Percentiles rank a stretch among this genome's conserved stretches.
phyloP scores from a whole-genome alignment of 2,329 filamentous ascomycete genomes.

The Penicillium sp. region DNA sequence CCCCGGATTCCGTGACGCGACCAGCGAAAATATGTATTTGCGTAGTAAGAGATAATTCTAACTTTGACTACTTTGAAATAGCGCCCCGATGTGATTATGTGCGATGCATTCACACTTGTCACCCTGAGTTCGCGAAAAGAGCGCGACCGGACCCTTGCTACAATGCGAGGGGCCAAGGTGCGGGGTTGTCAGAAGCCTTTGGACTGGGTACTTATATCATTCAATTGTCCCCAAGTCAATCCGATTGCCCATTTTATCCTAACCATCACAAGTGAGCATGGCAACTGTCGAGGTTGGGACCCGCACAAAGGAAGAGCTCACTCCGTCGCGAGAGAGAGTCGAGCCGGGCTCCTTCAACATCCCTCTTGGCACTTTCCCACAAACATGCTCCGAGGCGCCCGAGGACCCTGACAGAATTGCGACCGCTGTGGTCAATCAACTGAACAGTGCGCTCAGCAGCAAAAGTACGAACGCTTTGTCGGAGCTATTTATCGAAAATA shows the following conservation, averaged over 20 bases:
- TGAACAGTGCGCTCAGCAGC: conserved; percentile 41
- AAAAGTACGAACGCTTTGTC: conserved; percentile 36
- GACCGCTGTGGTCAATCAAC: conserved; percentile 32
- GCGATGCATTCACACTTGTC: not conserved
- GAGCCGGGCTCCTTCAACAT: conserved; percentile 57
- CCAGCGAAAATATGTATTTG: not conserved
- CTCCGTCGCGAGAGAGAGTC: conserved; percentile 43
- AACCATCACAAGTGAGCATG: conserved; percentile 3
- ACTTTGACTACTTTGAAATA: not conserved
- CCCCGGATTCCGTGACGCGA: not conserved
- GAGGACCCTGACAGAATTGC: conserved; percentile 41
- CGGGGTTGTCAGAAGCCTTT: not conserved
- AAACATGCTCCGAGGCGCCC: conserved; percentile 31
- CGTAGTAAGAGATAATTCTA: too few species aligned
- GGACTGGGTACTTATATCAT: not conserved
- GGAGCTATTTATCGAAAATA: conserved; percentile 50
- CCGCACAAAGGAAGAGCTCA: not conserved
- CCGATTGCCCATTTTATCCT: not conserved
- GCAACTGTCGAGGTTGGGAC: conserved; percentile 4
- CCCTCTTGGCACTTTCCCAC: conserved; percentile 44
- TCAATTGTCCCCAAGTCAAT: not conserved
- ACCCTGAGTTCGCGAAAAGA: not conserved
- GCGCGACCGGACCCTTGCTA: not conserved
- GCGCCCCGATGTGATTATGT: not conserved
- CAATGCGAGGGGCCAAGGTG: not conserved